Conservation (phyloP, 75 land plant genomes). For the Cryptomeria japonica region DNA sequence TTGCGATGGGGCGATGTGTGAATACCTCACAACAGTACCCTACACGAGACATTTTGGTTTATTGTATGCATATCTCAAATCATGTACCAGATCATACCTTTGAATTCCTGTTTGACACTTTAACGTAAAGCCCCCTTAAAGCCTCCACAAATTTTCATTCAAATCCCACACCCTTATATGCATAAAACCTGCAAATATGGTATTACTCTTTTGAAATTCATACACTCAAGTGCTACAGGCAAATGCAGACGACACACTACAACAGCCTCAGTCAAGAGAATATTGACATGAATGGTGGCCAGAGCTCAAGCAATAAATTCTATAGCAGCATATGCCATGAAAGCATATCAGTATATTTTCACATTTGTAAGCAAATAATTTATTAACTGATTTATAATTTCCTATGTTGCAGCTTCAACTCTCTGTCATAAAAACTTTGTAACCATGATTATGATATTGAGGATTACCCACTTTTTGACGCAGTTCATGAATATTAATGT, state of each 20-base stretch:
- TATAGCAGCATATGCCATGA: background rate
- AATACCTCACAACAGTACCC: too few species aligned
- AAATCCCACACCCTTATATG: background rate
- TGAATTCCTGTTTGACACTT: background rate
- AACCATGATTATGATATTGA: background rate
- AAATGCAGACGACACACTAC: background rate
- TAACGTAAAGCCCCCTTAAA: background rate
- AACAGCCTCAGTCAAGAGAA: background rate
- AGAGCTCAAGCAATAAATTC: background rate
- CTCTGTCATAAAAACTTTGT: background rate
- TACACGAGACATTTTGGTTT: background rate
- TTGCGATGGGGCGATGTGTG: too few species aligned
- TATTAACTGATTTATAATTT: background rate
- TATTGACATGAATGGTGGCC: background rate
- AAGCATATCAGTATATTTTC: background rate
- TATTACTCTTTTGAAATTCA: background rate
- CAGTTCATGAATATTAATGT: too few species aligned
- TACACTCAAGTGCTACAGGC: background rate
- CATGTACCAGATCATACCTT: background rate
- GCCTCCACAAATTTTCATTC: background rate
- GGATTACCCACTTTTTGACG: background rate
- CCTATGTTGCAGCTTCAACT: background rate
- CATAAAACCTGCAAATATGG: too few species aligned
- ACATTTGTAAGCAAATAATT: background rate
- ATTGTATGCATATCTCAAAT: background rate